Conservation (phyloP, 2,329 filamentous ascomycete species). For the Xenoacremonium recifei region DNA sequence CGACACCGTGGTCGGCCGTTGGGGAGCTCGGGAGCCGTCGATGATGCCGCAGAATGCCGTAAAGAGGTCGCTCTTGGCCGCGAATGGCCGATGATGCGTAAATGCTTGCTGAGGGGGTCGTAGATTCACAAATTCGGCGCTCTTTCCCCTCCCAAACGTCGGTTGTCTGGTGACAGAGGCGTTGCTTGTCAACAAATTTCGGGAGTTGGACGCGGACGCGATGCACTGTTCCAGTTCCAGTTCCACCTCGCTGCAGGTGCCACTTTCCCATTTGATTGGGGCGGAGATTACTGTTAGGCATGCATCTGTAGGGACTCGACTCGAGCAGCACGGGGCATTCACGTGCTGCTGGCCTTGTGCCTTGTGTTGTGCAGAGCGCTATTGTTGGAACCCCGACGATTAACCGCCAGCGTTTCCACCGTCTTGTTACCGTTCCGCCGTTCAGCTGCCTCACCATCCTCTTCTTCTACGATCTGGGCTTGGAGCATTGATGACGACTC, state of each 20-base stretch:
- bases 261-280: conserved; percentile 22
- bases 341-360: neutral
- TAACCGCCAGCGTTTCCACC: neutral
- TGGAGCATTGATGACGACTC: too few relatives aligned
- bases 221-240: conserved; percentile 17
- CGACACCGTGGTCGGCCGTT: conserved; percentile 19
- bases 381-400: neutral
- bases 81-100: too few relatives aligned
- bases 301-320: conserved; percentile 8
- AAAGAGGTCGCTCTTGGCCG: too few relatives aligned
- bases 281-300: conserved; percentile 5
- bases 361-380: neutral
- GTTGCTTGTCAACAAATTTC: conserved; percentile 31
- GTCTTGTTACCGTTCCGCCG: too few relatives aligned
- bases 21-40: too few relatives aligned
- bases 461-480: too few relatives aligned
- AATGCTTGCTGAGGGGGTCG: too few relatives aligned
- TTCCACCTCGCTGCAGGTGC: conserved; percentile 18
- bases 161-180: conserved; percentile 18
- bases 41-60: too few relatives aligned
- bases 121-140: too few relatives aligned
- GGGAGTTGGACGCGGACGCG: conserved; percentile 20
- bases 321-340: conserved; percentile 17
- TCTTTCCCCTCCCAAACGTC: conserved; percentile 4
- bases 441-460: too few relatives aligned